phyloP scores from a whole-genome alignment of 768 basidiomycete species.

The Mycena galopus region DNA sequence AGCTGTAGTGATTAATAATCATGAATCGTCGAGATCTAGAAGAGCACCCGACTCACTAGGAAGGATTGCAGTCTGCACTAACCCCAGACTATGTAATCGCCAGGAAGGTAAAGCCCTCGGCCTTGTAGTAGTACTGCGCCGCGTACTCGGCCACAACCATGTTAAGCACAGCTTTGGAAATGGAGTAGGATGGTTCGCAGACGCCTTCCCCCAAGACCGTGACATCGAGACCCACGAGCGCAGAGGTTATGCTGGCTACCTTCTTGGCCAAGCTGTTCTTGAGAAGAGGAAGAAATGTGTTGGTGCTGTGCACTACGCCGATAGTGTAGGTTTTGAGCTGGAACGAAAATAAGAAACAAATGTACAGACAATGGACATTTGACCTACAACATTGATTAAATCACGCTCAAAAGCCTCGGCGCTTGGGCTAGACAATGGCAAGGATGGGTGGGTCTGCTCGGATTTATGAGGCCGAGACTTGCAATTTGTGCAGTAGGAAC shows the following conservation, averaged over 20 bases:
- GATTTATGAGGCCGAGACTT: neutral
- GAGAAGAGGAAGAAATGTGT: conserved; percentile 10
- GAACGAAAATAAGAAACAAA: too few species aligned
- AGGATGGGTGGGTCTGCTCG: neutral
- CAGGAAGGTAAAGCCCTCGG: conserved; percentile 52
- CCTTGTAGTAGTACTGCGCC: conserved; percentile 40
- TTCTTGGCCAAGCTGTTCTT: conserved; percentile 45
- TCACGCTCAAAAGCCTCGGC: neutral
- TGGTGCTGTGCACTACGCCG: conserved; percentile 5
- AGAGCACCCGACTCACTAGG: neutral
- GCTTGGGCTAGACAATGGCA: neutral
- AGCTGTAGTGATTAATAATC: neutral
- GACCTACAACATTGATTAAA: neutral
- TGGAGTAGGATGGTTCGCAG: conserved; percentile 42
- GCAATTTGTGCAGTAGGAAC: neutral
- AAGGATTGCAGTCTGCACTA: conserved; percentile 47
- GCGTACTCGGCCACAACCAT: conserved; percentile 54
- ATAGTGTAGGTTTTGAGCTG: conserved; percentile 12
- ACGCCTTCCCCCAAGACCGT: conserved; percentile 33
- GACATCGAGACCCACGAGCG: conserved; percentile 46
- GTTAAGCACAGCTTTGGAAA: conserved; percentile 54
- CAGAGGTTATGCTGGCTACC: conserved; percentile 49
- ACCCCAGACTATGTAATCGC: conserved; percentile 52
- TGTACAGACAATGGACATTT: conserved; percentile 2
- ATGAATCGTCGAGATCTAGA: neutral